Percentiles rank a stretch among this genome's conserved stretches.
Evolutionary conservation across 306 rosid species (phyloP).

Genomic region (Quercus parvula): DNA sequence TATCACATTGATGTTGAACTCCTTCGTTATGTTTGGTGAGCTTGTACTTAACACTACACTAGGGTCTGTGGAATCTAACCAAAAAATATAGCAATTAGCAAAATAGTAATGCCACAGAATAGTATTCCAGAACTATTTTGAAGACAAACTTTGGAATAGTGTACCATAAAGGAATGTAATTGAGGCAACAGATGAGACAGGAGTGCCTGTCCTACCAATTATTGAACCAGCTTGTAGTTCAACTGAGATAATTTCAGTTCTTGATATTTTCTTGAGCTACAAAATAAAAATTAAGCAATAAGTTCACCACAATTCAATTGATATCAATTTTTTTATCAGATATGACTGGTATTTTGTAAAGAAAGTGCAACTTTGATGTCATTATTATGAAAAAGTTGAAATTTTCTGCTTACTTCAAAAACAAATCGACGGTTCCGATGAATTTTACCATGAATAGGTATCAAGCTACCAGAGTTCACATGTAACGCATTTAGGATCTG

Average conservation of each 20-base stretch:
- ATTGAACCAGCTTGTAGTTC: constrained; percentile 37
- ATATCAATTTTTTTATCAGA: neutral
- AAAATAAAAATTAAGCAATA: constrained; percentile 13
- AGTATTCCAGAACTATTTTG: neutral
- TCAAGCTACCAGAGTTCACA: constrained; percentile 39
- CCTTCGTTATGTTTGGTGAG: constrained; percentile 44
- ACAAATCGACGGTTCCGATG: constrained; percentile 41
- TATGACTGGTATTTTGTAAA: no score
- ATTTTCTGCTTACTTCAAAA: constrained; percentile 43
- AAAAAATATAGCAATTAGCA: constrained; percentile 5
- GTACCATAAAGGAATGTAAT: constrained; percentile 62
- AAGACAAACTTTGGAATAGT: neutral
- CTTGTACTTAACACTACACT: constrained; percentile 47
- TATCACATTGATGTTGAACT: constrained; percentile 36
- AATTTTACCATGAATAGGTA: constrained; percentile 32
- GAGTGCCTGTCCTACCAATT: constrained; percentile 49
- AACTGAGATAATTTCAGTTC: constrained; percentile 41
- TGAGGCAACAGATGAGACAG: constrained; percentile 50
- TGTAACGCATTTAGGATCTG: constrained; percentile 44
- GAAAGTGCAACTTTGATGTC: no score
- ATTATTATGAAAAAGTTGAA: neutral
- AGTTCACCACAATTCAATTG: neutral
- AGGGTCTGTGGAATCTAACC: constrained; percentile 45
- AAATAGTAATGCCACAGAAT: neutral
- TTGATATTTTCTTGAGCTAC: constrained; percentile 45